Evolutionary conservation across 805 yeast species (phyloP).

Genomic region (Candida sithepensis): DNA sequence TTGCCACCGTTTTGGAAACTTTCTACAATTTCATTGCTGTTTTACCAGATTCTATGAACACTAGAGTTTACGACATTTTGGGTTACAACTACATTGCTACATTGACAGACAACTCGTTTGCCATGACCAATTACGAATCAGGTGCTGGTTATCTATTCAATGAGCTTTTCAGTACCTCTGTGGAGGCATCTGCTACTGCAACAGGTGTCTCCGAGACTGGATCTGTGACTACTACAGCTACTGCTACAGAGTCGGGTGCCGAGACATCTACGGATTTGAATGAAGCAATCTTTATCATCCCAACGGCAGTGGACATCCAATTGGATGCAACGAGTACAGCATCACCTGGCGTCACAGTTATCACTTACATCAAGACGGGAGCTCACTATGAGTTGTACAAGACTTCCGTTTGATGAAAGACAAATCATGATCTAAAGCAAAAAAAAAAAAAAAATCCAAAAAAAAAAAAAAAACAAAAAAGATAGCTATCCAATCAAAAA

Average conservation of each 20-base stretch:
- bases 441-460: background rate
- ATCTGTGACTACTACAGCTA: background rate
- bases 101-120: background rate
- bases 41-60: constrained; percentile 1
- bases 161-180: background rate
- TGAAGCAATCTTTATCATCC: constrained; percentile 1
- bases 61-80: constrained; percentile 3
- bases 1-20: constrained; percentile 1
- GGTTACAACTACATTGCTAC: constrained; percentile 6
- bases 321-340: constrained; percentile 2
- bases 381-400: background rate
- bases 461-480: no score
- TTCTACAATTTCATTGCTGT: constrained; percentile 3
- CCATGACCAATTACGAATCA: background rate
- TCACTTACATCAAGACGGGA: background rate
- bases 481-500: no score
- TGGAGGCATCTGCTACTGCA: background rate
- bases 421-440: no score
- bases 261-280: background rate
- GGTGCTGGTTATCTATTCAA: constrained; percentile 1
- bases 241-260: background rate
- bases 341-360: constrained; percentile 2
- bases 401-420: background rate
- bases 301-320: constrained; percentile 4
- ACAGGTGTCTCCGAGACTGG: constrained; percentile 1